Evolutionary conservation across 23 red algal species (phyloP).

Genomic region (Gracilaria vermiculophylla): DNA sequence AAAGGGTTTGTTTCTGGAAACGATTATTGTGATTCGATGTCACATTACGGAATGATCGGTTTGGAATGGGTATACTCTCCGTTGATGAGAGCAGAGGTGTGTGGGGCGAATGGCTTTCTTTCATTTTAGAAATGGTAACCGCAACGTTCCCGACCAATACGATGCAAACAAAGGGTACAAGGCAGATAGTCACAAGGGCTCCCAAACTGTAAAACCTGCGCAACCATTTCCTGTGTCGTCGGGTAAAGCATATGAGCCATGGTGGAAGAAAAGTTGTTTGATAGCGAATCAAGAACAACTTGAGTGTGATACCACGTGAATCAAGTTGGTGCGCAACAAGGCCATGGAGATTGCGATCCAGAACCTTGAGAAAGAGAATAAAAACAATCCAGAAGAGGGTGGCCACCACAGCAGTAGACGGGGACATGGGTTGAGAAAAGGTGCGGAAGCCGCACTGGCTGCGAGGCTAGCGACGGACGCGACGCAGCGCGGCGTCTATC

Average conservation of each 20-base stretch:
- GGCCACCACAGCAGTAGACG: neutral
- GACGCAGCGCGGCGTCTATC: no score
- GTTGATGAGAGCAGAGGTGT: no score
- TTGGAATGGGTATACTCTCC: no score
- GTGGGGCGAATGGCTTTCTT: no score
- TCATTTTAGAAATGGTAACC: no score
- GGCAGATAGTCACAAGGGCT: neutral
- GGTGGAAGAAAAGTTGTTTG: neutral
- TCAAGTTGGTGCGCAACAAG: neutral
- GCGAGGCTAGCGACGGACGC: no score
- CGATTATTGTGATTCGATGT: no score
- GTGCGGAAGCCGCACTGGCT: no score
- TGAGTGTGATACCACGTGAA: constrained; percentile 1
- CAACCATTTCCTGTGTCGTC: neutral
- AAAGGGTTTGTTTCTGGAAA: neutral
- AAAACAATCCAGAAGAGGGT: neutral
- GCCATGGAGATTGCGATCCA: neutral
- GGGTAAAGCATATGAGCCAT: neutral
- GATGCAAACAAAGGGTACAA: neutral
- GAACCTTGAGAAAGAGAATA: neutral
- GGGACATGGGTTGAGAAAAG: no score
- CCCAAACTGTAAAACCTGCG: neutral
- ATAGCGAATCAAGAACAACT: neutral
- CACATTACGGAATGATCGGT: no score
- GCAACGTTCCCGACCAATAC: neutral